Base-by-base conservation (phyloP, 2,329 filamentous ascomycete genomes). In the Esteya vermicola region DNA sequence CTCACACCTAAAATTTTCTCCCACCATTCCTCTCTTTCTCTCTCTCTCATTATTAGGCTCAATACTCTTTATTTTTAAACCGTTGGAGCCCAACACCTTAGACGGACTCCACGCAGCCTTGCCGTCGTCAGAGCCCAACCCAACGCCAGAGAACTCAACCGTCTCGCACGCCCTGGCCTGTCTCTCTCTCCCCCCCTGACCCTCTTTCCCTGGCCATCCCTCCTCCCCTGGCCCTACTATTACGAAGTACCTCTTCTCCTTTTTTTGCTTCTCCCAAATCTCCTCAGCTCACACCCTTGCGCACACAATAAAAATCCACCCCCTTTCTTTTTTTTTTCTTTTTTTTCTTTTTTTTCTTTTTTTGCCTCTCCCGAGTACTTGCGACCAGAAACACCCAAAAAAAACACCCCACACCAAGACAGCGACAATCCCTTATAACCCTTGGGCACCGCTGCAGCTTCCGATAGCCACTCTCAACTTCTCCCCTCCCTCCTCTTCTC, bases 381-480 rank as follows among this genome's bases (percentile, higher is more conserved):
- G n/a, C n/a, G n/a, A n/a, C n/a, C n/a, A n/a, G n/a, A n/a, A n/a
- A n/a, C 28, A 31, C 28, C 10, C 12, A 31, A 31, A 31, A n/a
- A n/a, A n/a, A n/a, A n/a, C n/a, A n/a, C n/a, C n/a, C n/a, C n/a
- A n/a, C n/a, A n/a, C n/a, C n/a, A n/a, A n/a, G n/a, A n/a, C n/a
- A n/a, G 30, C 43, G 49, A 46, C 44, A 45, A 39, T 38, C 44
- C 40, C 46, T 44, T 49, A 47, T 50, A 52, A 47, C 46, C 45
- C 45, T 57, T 49, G 52, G 54, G 54, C 53, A 57, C 49, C 46
- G 36, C 43, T 56, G 55, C 54, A 57, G 51, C 48, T 37, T n/a
- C 23, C 28, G 27, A 32, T 36, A 36, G 20, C 38, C 33, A 36
- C 18, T 40, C 39, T 28, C n/a, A 16, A 22, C 33, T 33, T 39